Conservation (phyloP, 257 asterid genomes). For the Salvia hispanica region DNA sequence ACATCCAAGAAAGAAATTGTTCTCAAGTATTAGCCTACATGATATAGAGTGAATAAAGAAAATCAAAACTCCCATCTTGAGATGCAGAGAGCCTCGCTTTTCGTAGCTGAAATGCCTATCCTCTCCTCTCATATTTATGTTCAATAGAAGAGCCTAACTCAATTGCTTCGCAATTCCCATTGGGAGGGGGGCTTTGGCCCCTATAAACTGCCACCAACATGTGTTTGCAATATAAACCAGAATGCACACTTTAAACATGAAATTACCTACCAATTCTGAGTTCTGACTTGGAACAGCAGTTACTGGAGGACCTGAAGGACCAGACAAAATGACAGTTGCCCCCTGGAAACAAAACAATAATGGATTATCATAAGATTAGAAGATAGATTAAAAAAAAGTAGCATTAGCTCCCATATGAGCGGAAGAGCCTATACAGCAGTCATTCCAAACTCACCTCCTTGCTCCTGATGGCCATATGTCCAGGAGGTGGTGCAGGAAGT, state of each 20-base stretch:
- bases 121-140: conserved; percentile 6
- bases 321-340: conserved; percentile 88
- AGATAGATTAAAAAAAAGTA: conserved; percentile 17
- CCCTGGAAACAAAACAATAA: conserved; percentile 59
- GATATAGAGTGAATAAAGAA: conserved; percentile 19
- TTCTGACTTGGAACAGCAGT: conserved; percentile 79
- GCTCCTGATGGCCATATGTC: conserved; percentile 98
- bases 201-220: background rate
- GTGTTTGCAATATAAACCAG: conserved; percentile 18
- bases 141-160: background rate
- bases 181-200: conserved; percentile 19
- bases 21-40: conserved; percentile 17
- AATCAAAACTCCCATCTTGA: background rate
- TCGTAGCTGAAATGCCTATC: background rate
- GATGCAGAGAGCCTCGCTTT: conserved; percentile 21
- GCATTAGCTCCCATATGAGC: background rate
- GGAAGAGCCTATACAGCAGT: background rate
- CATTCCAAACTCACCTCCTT: conserved; percentile 61
- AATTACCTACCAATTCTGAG: conserved; percentile 79
- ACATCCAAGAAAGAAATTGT: conserved; percentile 31
- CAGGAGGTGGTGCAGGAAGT: conserved; percentile 99
- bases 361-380: conserved; percentile 16
- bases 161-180: conserved; percentile 1
- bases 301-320: conserved; percentile 92
- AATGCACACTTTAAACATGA: conserved; percentile 16